These are phyloP conservation scores for Alloascoidea hylecoeti DNA, from an alignment of 805 yeast species.

Conservation along the genomic window DNA sequence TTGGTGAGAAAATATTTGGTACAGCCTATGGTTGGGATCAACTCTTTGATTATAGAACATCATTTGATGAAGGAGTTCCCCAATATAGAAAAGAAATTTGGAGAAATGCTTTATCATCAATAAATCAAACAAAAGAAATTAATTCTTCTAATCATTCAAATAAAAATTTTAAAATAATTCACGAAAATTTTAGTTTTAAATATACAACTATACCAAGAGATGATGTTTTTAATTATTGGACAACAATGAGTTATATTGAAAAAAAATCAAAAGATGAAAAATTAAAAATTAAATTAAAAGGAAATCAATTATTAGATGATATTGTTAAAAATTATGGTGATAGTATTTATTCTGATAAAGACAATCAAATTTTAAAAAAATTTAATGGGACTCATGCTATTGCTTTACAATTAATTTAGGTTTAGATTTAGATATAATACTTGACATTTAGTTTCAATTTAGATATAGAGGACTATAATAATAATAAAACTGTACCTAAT, in stretches of 20 bases:
- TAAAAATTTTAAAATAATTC: background rate
- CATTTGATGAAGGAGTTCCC: conserved; percentile 31
- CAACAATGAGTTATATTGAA: background rate
- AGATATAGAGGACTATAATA: no score
- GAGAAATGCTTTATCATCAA: conserved; percentile 22
- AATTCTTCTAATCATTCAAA: no score
- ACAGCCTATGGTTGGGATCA: conserved; percentile 18
- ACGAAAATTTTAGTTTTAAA: conserved; percentile 1
- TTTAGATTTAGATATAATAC: no score
- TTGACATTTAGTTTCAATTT: no score
- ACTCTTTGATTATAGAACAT: conserved; percentile 1
- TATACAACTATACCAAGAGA: background rate
- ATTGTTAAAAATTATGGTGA: background rate
- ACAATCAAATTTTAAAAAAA: background rate
- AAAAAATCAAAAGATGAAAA: background rate
- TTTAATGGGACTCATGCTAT: background rate
- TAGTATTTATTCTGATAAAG: background rate
- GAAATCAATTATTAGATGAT: no score
- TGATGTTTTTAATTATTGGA: background rate
- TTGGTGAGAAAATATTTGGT: conserved; percentile 24
- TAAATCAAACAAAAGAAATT: background rate
- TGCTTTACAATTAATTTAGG: no score
- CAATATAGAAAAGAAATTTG: conserved; percentile 38
- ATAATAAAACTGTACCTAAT: no score
- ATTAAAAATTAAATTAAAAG: background rate